Conservation (phyloP, 805 yeast species). For the Candida glaebosa region DNA sequence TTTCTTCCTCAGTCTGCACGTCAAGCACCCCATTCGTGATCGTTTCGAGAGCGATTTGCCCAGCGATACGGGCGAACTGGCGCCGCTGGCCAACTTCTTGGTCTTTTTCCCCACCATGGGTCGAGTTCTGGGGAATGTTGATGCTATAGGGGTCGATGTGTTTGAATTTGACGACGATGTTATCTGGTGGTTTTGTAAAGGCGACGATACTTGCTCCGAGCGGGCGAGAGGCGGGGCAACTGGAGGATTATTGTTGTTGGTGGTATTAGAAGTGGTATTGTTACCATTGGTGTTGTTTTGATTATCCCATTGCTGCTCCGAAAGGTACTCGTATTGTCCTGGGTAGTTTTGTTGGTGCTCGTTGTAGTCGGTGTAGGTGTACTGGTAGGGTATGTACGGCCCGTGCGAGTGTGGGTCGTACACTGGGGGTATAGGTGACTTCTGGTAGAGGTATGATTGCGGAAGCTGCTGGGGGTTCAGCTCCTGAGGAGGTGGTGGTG, state of each 20-base stretch:
- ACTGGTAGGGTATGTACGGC: background rate
- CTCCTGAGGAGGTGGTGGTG: background rate
- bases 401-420: background rate
- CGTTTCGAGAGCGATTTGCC: slow-evolving; percentile 36
- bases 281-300: background rate
- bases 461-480: background rate
- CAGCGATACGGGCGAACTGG: background rate
- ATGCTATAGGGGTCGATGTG: background rate
- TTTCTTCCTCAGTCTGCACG: slow-evolving; percentile 75
- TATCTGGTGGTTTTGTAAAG: background rate
- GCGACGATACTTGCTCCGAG: background rate
- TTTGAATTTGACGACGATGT: background rate
- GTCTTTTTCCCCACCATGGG: background rate
- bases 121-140: background rate
- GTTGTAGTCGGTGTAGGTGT: background rate
- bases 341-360: background rate
- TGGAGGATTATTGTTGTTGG: background rate
- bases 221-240: background rate
- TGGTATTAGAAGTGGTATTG: too few species aligned
- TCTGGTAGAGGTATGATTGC: background rate
- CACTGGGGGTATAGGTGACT: background rate
- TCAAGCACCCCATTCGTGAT: slow-evolving; percentile 70
- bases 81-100: background rate
- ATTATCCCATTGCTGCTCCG: background rate
- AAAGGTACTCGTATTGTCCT: background rate